phyloP scores from a whole-genome alignment of 352 stramenopile species.

The Pilasporangium apinafurcum region DNA sequence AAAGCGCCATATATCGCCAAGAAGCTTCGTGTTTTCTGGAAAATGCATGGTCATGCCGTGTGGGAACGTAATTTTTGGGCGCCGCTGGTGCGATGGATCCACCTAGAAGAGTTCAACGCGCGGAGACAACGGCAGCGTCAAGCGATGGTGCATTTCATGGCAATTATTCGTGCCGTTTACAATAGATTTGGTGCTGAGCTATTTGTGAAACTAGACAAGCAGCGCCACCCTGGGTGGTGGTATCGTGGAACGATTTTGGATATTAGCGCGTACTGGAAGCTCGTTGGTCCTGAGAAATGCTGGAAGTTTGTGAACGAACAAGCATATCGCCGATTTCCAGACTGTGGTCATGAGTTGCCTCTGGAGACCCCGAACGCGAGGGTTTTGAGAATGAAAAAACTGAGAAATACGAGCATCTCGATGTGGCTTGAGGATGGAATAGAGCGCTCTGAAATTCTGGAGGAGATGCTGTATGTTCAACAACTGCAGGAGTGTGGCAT shows the following conservation, averaged over 20 bases:
- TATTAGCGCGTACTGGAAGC: slow-evolving; percentile 15
- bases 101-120: slow-evolving; percentile 7
- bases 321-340: slow-evolving; percentile 23
- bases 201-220: slow-evolving; percentile 35
- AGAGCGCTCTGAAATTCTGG: neutral
- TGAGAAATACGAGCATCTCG: neutral
- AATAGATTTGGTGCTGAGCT: slow-evolving; percentile 23
- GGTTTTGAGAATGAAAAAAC: slow-evolving; percentile 6
- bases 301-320: slow-evolving; percentile 29
- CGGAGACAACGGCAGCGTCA: slow-evolving; percentile 26
- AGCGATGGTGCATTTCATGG: slow-evolving; percentile 25
- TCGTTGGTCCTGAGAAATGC: slow-evolving; percentile 19
- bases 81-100: slow-evolving; percentile 6
- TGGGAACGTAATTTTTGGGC: slow-evolving; percentile 58
- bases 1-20: slow-evolving; percentile 10
- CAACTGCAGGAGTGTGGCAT: no score
- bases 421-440: slow-evolving; percentile 1
- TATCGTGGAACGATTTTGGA: slow-evolving; percentile 32
- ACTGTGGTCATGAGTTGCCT: slow-evolving; percentile 33
- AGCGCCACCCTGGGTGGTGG: slow-evolving; percentile 47
- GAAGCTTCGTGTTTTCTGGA: slow-evolving; percentile 32
- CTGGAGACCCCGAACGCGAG: slow-evolving; percentile 23
- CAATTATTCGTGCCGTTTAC: slow-evolving; percentile 21
- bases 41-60: slow-evolving; percentile 17
- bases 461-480: neutral